A percentile compares a stretch with the other conserved stretches of the same genome.
phyloP scores from a whole-genome alignment of 306 rosid genomes.

The Cicer judaicum region DNA sequence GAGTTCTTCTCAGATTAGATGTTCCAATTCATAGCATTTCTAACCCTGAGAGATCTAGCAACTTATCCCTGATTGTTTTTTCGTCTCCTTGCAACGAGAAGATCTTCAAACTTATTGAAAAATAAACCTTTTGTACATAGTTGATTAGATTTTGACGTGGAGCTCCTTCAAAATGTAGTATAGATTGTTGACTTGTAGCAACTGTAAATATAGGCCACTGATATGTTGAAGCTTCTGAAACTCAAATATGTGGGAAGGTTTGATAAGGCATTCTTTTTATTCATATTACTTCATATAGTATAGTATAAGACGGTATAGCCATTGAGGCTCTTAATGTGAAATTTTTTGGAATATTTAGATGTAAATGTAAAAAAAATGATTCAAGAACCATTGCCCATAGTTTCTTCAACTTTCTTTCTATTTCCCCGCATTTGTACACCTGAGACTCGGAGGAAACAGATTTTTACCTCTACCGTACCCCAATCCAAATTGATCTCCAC shows the following conservation, averaged over 20 bases:
- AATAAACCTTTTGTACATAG: constrained; percentile 44
- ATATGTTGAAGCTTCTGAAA: constrained; percentile 54
- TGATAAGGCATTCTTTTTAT: constrained; percentile 4
- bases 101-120: constrained; percentile 14
- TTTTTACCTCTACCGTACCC: too few relatives aligned
- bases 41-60: constrained; percentile 18
- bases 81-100: constrained; percentile 16
- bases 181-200: constrained; percentile 7
- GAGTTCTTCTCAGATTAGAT: constrained; percentile 73
- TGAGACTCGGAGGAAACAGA: too few relatives aligned
- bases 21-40: constrained; percentile 17
- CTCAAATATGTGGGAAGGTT: constrained; percentile 21
- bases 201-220: constrained; percentile 23
- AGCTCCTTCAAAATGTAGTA: constrained; percentile 35
- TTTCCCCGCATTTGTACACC: too few relatives aligned
- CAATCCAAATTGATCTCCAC: too few relatives aligned
- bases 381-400: constrained; percentile 9
- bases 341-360: constrained; percentile 9
- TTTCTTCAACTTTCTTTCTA: neutral
- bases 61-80: constrained; percentile 39
- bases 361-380: constrained; percentile 27
- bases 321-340: neutral
- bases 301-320: constrained; percentile 21
- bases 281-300: neutral
- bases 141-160: constrained; percentile 11